Base-by-base conservation (phyloP, 208 protist genomes). In the Leishmania gerbilli region DNA sequence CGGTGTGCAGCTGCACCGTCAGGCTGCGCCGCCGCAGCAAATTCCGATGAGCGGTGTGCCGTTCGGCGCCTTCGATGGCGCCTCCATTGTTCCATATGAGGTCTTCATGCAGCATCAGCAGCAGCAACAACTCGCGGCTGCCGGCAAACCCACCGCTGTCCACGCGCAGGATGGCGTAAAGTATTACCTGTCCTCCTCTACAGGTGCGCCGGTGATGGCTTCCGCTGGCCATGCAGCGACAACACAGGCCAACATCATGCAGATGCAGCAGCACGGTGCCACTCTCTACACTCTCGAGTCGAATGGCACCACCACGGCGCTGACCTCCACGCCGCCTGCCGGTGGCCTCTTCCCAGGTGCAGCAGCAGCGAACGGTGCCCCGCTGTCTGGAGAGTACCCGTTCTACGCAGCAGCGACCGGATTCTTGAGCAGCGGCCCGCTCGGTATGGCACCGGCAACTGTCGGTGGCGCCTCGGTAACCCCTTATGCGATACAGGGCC, bases 21-120 rank as follows among this genome's bases (percentile, higher is more conserved):
- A 7, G 79, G 37, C 71, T 68, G 53, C 68, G 69, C 53, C 27
- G 56, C 55, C 76, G 55, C 80, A 79, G 45, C 75, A 49, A 71
- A 51, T 80, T 15, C 65, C 74, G 9, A n/a, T 83, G 65, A 76
- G 74, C 17, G 47, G 69, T 67, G 55, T 80, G 5, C 51, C 76
- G 45, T 80, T 84, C 9, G 71, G 62, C 69, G 62, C 80, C 8
- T 42, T 84, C 2, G 78, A 84, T 64, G 80, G 80, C 34, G 68
- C 80, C 1, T 68, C 80, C 37, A 67, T 84, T 40, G 55, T 84
- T 49, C 80, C 80, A 13, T 67, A 79, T 31, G 80, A 84, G 27
- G 31, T 84, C 27, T 84, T 71, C 69, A 40, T 84, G 40, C 79
- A 80, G 55, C 78, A 80, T 62, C 72, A 79, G 78, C 83, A 85